Evolutionary conservation across 495 filamentous ascomycete genomes (phyloP), one percentile per base, ranked within the genome.

Genomic region (Xylaria bambusicola): DNA sequence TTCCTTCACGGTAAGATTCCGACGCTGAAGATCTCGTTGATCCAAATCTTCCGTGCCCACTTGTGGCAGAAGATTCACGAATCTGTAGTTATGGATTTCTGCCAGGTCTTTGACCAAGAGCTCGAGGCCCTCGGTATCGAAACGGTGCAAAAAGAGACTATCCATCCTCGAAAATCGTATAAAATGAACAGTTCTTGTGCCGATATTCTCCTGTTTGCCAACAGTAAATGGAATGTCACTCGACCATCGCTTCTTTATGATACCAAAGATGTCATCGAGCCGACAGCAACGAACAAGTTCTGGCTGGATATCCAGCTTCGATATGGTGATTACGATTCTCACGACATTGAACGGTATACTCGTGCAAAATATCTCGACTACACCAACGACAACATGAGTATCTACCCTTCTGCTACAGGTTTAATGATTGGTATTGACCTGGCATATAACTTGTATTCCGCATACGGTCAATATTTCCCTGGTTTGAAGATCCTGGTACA

Each of bases 101-200:
- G 95, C 68, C 95, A 99, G 71, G 94, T 98, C n/a, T 96, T 99
- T 66, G 95, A 99, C 65, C 94, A 98, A 67, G 93, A 99, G 72
- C 75, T 99, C 55, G 94, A 98, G 73, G 90, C 93, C 48, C 80
- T 99, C 46, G 93, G 95, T 51, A 97, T 99, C 60, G 94, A 99
- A 74, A 94, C 94, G 3, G 95, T 99, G 17, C 95, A 99, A 72
- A 99, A 99, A 77, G 95, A 99, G 78, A 98, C 94, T 0, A 99
- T 99, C 64, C 95, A 99, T 82, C 95, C 95, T 42, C 85, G 95
- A 83, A 99, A 99, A 74, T 98, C 94, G 0, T 99, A 99, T 82
- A 99, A 99, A 84, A 99, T 99, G 95, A 99, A 99, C 81, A 97
- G 93, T 71, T 98, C 94, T 42, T 99, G 95, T 74, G 95, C 95